These are phyloP conservation scores for Trametes elegans DNA, from an alignment of 768 basidiomycete genomes.

Conservation along the genomic window DNA sequence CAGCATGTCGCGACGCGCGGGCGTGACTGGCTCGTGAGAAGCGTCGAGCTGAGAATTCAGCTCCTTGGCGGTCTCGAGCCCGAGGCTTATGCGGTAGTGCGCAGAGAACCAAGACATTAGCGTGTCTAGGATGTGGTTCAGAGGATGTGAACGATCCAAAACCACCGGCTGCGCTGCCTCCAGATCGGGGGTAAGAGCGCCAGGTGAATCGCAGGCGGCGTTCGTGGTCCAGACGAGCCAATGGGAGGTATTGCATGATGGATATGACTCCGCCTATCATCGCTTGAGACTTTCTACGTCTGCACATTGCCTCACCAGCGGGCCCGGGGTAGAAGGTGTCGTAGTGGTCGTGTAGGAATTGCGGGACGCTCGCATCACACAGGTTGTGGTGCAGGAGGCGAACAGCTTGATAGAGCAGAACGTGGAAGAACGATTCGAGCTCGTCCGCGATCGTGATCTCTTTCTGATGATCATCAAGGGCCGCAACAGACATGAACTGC, in stretches of 20 bases:
- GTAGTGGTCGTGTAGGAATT: conserved; percentile 1
- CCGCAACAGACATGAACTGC: conserved; percentile 20
- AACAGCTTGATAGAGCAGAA: conserved; percentile 6
- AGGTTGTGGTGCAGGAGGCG: conserved; percentile 3
- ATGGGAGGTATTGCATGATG: background rate
- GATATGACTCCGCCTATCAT: background rate
- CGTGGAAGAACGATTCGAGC: conserved; percentile 20
- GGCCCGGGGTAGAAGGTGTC: background rate
- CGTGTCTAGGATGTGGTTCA: background rate
- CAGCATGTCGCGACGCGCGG: too few relatives aligned
- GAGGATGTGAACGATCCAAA: too few relatives aligned
- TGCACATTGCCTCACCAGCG: background rate
- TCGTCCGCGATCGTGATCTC: conserved; percentile 15
- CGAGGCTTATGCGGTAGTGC: background rate
- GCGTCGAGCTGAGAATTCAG: too few relatives aligned
- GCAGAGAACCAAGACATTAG: background rate
- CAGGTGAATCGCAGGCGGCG: too few relatives aligned
- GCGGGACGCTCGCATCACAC: background rate
- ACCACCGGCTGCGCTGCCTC: too few relatives aligned
- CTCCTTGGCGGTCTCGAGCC: background rate
- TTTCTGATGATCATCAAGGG: conserved; percentile 2
- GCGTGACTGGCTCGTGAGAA: too few relatives aligned
- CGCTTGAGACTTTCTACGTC: background rate
- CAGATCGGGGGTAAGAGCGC: too few relatives aligned
- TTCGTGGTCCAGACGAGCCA: too few relatives aligned